Conservation (phyloP, 192 early-diverging fungal species). For the Backusella australiensis region DNA sequence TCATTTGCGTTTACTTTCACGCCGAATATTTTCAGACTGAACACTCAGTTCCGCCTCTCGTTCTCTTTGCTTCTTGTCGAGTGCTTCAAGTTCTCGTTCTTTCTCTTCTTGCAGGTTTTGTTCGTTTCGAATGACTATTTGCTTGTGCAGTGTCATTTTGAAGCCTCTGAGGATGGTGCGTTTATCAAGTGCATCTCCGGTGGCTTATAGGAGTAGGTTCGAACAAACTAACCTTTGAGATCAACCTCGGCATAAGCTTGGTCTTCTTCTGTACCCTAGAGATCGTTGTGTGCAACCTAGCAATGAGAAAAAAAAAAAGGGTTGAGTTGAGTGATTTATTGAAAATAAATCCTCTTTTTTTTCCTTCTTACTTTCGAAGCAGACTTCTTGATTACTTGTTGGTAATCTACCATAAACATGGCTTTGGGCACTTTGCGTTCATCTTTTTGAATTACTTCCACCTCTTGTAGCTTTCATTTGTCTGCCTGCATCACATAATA, state of each 20-base stretch:
- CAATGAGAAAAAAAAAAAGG: no score
- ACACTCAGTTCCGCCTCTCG: conserved; percentile 34
- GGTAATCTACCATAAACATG: conserved; percentile 59
- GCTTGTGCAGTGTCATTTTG: conserved; percentile 54
- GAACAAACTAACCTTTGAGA: conserved; percentile 60
- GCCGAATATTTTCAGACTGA: conserved; percentile 30
- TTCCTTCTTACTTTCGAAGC: no score
- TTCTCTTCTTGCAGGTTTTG: conserved; percentile 45
- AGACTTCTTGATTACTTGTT: conserved; percentile 32
- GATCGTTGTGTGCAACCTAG: conserved; percentile 42
- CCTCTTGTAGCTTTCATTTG: no score
- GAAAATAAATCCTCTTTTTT: no score
- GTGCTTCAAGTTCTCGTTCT: conserved; percentile 37
- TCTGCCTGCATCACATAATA: no score
- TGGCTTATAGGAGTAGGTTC: conserved; percentile 52
- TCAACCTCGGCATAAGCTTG: conserved; percentile 46
- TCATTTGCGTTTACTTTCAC: background rate
- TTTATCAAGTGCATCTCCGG: conserved; percentile 55
- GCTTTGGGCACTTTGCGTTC: conserved; percentile 23
- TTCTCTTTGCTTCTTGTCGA: conserved; percentile 36
- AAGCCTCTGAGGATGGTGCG: conserved; percentile 38
- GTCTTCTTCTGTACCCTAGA: conserved; percentile 36
- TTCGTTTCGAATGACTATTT: conserved; percentile 10
- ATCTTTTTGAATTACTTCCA: no score
- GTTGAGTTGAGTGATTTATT: no score